Conservation (phyloP, 495 filamentous ascomycete genomes). For the Xylaria acuta region DNA sequence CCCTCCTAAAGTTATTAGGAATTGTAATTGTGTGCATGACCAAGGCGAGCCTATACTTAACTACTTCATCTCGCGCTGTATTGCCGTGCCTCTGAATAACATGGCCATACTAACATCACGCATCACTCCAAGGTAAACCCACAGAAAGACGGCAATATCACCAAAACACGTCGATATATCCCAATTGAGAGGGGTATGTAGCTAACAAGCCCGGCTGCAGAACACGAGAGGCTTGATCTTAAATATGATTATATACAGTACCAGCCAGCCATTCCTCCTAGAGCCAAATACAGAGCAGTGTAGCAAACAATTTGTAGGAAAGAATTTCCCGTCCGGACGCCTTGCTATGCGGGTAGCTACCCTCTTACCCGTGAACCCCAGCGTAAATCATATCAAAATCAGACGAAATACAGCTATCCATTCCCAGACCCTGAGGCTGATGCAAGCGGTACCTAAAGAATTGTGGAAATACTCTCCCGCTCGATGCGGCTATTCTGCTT, state of each 20-base stretch:
- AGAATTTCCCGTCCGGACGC: background rate
- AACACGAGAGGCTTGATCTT: background rate
- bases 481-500: constrained; percentile 88
- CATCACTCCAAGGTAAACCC: background rate
- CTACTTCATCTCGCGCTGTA: background rate
- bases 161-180: background rate
- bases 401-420: background rate
- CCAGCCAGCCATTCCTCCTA: background rate
- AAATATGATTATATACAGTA: background rate
- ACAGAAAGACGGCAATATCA: background rate
- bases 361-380: background rate
- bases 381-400: background rate
- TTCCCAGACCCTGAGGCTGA: background rate
- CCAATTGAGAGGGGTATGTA: background rate
- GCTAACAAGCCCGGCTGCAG: background rate
- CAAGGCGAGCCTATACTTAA: background rate
- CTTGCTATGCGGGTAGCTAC: constrained; percentile 11
- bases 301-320: background rate
- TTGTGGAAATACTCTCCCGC: constrained; percentile 67
- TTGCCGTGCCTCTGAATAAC: background rate
- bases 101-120: background rate
- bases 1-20: background rate
- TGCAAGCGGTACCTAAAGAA: constrained; percentile 41
- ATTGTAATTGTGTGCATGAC: background rate
- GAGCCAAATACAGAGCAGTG: background rate